Conservation (phyloP, 306 rosid species). For the Lagenaria siceraria region DNA sequence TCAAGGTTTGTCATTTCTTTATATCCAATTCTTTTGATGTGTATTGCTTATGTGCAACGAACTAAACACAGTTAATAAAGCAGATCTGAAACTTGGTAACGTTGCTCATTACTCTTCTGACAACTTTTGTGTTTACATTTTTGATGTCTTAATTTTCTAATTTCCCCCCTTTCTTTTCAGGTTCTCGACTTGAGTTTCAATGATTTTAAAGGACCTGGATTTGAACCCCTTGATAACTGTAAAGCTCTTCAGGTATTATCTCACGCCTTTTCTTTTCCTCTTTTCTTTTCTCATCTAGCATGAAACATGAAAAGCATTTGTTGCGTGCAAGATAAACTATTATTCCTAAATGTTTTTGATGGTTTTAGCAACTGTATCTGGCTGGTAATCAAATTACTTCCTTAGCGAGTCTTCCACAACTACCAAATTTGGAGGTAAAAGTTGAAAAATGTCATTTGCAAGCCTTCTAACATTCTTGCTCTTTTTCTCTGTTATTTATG, state of each 20-base stretch:
- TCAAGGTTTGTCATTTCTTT: constrained; percentile 51
- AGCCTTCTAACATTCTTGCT: background rate
- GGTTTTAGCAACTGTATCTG: constrained; percentile 80
- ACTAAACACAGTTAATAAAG: background rate
- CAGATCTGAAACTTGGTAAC: background rate
- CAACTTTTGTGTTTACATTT: background rate
- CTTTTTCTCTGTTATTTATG: background rate
- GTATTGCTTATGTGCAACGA: background rate
- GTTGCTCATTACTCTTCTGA: background rate
- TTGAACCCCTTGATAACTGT: constrained; percentile 96
- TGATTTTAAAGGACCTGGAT: constrained; percentile 96
- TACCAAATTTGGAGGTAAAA: constrained; percentile 94
- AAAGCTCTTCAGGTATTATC: constrained; percentile 75
- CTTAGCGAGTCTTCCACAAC: constrained; percentile 86
- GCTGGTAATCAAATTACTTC: constrained; percentile 99
- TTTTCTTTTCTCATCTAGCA: background rate
- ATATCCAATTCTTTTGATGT: background rate
- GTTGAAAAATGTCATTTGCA: constrained; percentile 9
- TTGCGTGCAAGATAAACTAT: background rate
- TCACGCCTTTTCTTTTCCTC: background rate
- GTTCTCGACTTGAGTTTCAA: constrained; percentile 99
- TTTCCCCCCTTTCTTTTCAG: constrained; percentile 30
- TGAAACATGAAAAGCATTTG: background rate
- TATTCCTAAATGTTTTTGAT: background rate
- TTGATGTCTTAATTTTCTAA: background rate